A percentile compares a stretch with the other conserved stretches of the same genome.
phyloP scores from a whole-genome alignment of 75 land plant genomes.

The Selaginella moellendorffii region DNA sequence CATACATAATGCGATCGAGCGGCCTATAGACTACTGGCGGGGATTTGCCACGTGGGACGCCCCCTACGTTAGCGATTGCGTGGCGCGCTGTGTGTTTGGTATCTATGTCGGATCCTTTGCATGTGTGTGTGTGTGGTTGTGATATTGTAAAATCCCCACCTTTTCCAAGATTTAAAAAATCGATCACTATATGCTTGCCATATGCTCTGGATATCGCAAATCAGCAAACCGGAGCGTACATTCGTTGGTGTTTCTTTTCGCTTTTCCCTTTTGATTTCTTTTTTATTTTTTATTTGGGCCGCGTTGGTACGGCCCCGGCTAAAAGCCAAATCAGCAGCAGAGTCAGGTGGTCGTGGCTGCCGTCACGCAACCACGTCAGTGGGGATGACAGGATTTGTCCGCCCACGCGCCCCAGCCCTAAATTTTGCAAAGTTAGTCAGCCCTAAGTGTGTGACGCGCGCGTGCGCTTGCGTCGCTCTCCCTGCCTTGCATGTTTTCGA shows the following conservation, averaged over 20 bases:
- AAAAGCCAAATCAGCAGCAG: neutral
- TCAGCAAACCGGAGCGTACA: too few species aligned
- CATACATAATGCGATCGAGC: neutral
- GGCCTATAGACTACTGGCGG: too few species aligned
- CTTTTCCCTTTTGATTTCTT: too few species aligned
- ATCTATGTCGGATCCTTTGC: neutral
- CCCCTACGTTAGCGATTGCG: neutral
- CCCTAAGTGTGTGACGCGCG: neutral
- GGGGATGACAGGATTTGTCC: neutral
- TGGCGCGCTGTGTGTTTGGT: neutral
- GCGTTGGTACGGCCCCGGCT: neutral
- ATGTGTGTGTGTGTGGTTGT: neutral
- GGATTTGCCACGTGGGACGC: conserved; percentile 1
- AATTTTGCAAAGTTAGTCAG: neutral
- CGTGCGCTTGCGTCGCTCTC: conserved; percentile 1
- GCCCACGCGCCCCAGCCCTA: neutral
- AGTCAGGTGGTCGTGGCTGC: conserved; percentile 2
- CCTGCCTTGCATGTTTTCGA: neutral
- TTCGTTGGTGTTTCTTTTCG: too few species aligned
- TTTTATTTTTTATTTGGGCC: too few species aligned
- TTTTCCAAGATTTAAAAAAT: too few species aligned
- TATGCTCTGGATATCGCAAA: too few species aligned
- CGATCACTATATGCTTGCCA: too few species aligned
- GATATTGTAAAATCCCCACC: too few species aligned
- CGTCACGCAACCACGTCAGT: neutral